These are phyloP conservation scores for Rhizopus stolonifer DNA, from an alignment of 371 early-diverging fungal species.

Conservation along the genomic window DNA sequence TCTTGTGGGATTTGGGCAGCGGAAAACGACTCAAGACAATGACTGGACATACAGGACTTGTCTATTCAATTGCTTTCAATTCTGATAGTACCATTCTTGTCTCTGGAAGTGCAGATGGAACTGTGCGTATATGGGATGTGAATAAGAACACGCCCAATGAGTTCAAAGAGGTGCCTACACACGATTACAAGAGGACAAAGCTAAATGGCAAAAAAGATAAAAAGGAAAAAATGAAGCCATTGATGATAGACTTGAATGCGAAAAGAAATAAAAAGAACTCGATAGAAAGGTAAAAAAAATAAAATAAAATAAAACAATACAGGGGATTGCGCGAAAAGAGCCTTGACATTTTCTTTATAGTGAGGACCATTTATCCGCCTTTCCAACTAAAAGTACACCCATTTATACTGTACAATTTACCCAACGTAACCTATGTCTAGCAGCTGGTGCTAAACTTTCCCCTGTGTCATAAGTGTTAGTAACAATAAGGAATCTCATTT, in stretches of 20 bases:
- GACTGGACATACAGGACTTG: slow-evolving; percentile 84
- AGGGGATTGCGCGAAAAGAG: neutral
- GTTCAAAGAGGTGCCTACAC: neutral
- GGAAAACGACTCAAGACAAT: slow-evolving; percentile 80
- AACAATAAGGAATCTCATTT: too few relatives aligned
- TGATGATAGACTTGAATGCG: slow-evolving; percentile 17
- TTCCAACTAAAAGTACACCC: slow-evolving; percentile 94
- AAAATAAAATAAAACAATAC: too few relatives aligned
- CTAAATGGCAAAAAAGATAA: slow-evolving; percentile 29
- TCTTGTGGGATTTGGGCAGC: slow-evolving; percentile 97
- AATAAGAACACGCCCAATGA: slow-evolving; percentile 54
- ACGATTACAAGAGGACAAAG: slow-evolving; percentile 34
- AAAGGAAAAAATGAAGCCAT: slow-evolving; percentile 26
- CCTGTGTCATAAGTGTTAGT: too few relatives aligned
- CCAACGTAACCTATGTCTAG: slow-evolving; percentile 82
- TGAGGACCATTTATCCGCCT: slow-evolving; percentile 73
- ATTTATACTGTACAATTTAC: slow-evolving; percentile 88
- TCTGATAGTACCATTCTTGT: slow-evolving; percentile 83
- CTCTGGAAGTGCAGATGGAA: slow-evolving; percentile 90
- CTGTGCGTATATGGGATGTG: slow-evolving; percentile 96
- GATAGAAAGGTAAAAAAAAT: slow-evolving; percentile 49
- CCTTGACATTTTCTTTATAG: slow-evolving; percentile 11
- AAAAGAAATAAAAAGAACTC: slow-evolving; percentile 26
- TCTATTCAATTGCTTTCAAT: slow-evolving; percentile 90
- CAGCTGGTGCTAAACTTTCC: slow-evolving; percentile 61